Base-by-base conservation (phyloP, 768 basidiomycete genomes). In the Zangia roseola region DNA sequence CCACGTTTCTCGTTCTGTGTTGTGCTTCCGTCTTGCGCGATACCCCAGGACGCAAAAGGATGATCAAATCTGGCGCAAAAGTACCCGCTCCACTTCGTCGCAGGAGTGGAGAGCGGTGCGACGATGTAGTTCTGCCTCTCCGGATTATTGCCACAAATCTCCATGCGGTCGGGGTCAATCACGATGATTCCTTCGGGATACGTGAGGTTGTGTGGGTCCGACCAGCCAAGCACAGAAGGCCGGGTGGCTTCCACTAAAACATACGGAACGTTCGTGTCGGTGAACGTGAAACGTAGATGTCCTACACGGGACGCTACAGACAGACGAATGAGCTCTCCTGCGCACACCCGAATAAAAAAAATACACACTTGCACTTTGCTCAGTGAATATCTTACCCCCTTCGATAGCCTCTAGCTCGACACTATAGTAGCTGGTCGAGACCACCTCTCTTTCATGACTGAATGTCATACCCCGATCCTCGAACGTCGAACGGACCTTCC, bases 101-200 rank as follows among this genome's bases (percentile, higher is more conserved):
- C 69, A 42, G 26, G 78, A 59, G 54, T 76, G 16, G 78, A 78
- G 6, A 66, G 69, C 1, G 86, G 86, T 0, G 79, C 77, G 38
- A 88, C 80, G 54, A 88, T 86, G 57, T 71, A 73, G 63, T 90
- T 87, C 60, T 88, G 85, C 25, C 84, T 74, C 55, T 89, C 88
- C 13, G 78, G 72, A 47, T 83, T 86, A 55, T 66, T 77, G 9
- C 88, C 87, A 34, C 74, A 78, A 28, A 88, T 79, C 68, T 84
- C 81, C 23, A 66, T 64, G 5, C 56, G 51, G 7, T 52, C 42
- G 4, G 74, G 69, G 41, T 75, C 67, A 40, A 89, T 71, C 12
- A 64, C 40, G 25, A 87, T 63, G 7, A 69, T 65, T 3, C 86
- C 86, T 5, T 70, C 54, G 0, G 84, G 83, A 53, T 71, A 84